Conservation (phyloP, 768 basidiomycete genomes). For the Candolleomyces efflorescens region DNA sequence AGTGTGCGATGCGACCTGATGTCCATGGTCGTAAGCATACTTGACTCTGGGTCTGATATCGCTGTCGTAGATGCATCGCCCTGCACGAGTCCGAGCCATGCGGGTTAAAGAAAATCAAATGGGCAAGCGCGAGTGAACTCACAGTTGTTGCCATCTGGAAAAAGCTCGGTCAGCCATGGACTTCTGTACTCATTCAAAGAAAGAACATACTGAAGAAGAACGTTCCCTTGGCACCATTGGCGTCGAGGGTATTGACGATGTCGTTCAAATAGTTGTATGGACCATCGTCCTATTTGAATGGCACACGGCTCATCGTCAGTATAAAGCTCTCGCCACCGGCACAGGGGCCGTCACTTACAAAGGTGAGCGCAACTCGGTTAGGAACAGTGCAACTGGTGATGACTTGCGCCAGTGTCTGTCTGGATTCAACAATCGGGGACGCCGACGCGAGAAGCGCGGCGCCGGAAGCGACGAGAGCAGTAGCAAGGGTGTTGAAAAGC, state of each 20-base stretch:
- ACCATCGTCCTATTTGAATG: slow-evolving; percentile 27
- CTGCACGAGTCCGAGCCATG: slow-evolving; percentile 11
- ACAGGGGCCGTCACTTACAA: slow-evolving; percentile 24
- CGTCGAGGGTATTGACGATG: slow-evolving; percentile 27
- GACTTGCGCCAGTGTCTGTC: slow-evolving; percentile 22
- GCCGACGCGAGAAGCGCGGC: slow-evolving; percentile 3
- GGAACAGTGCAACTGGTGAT: slow-evolving; percentile 31
- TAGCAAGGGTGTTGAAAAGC: background rate
- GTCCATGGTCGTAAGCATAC: slow-evolving; percentile 34
- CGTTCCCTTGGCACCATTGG: slow-evolving; percentile 34
- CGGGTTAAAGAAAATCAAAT: background rate
- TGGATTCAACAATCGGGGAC: slow-evolving; percentile 8
- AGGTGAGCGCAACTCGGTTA: slow-evolving; percentile 40
- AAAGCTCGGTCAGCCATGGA: background rate
- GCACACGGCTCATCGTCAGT: background rate
- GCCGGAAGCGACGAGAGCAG: slow-evolving; percentile 11
- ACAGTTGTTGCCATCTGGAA: slow-evolving; percentile 37
- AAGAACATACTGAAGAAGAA: slow-evolving; percentile 36
- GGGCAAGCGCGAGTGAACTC: slow-evolving; percentile 1
- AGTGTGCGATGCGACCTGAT: slow-evolving; percentile 43
- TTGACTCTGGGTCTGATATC: slow-evolving; percentile 24
- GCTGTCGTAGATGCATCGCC: slow-evolving; percentile 33
- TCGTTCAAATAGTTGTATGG: slow-evolving; percentile 28
- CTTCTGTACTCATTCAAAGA: background rate
- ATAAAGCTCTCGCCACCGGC: background rate